These are phyloP conservation scores for Ilex aquifolium DNA, from an alignment of 257 asterid species.

Conservation along the genomic window DNA sequence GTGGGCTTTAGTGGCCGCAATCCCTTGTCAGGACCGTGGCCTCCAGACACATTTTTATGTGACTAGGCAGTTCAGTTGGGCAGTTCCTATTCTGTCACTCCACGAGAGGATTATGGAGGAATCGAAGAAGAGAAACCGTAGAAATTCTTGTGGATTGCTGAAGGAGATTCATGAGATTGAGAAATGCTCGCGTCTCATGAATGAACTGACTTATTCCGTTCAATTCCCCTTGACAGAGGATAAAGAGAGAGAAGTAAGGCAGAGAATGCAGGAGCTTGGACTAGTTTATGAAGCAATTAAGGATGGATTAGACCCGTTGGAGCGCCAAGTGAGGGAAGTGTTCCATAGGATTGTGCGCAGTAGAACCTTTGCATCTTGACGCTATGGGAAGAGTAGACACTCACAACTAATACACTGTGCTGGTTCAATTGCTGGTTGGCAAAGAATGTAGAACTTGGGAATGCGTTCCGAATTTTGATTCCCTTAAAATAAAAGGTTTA, in stretches of 20 bases:
- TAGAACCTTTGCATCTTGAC: constrained; percentile 63
- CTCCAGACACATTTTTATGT: constrained; percentile 58
- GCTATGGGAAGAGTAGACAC: constrained; percentile 31
- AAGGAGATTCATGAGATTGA: constrained; percentile 79
- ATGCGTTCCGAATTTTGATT: constrained; percentile 24
- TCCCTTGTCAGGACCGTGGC: constrained; percentile 97
- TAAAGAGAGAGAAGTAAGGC: constrained; percentile 61
- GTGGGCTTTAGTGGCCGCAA: constrained; percentile 98
- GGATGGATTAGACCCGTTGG: constrained; percentile 79
- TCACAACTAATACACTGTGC: constrained; percentile 7
- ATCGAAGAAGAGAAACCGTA: constrained; percentile 56
- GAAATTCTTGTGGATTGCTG: constrained; percentile 46
- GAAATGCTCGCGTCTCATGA: constrained; percentile 51
- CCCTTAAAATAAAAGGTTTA: constrained; percentile 21
- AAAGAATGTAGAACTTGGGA: constrained; percentile 17
- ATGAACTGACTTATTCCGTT: constrained; percentile 46
- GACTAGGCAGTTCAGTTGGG: constrained; percentile 63
- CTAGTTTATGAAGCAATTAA: constrained; percentile 42
- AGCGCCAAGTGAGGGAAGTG: constrained; percentile 68
- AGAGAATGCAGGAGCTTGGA: constrained; percentile 54
- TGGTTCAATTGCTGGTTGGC: constrained; percentile 20
- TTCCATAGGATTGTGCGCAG: constrained; percentile 72
- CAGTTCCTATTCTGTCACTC: constrained; percentile 47
- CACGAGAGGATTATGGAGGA: constrained; percentile 85
- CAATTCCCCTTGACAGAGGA: constrained; percentile 60